Base-by-base conservation (phyloP, 306 rosid genomes). In the Gastrolobium villosum region DNA sequence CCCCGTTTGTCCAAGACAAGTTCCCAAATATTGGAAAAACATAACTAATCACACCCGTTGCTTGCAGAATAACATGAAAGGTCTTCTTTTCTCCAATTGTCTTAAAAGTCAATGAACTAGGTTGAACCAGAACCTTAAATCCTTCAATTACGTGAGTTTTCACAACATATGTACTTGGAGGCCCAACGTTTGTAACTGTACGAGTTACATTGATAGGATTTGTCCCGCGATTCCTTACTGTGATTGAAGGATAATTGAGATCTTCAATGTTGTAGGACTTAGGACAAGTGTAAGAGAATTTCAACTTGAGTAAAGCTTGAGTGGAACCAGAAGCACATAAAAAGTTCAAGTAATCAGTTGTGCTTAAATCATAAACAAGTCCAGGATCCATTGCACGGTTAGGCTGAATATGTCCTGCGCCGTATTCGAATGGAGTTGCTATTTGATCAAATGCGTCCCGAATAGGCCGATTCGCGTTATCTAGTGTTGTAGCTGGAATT, bases 201-300 rank as follows among this genome's bases (percentile, higher is more conserved):
- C 94, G 85, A 41, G 86, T 85, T 46, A 88, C 57, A 7, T 63
- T 81, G 46, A 83, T 76, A 0, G 76, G 31, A 6, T 66, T 30
- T 31, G 31, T 45, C 20, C 80, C 80, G n/a, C 81, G 83, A 76
- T 78, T 34, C 0, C 70, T 65, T 28, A 89, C 82, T 20, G 83
- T 62, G 68, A 92, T 86, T 4, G 94, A 87, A 40, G 97, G 94
- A 81, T 92, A 88, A 72, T 92, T 92, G 46, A 88, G 65, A 76
- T 89, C 81, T 9, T 65, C 77, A 1, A 85, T 56, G 35, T 74
- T 89, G 76, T 35, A 83, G 4, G 78, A 75, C 57, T 28, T 35
- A 31, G 82, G 83, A 62, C 97, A 92, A 43, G 13, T 49, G 71
- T 44, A 75, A 4, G 78, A 39, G 44, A 20, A 20, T 20, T 20